Base-by-base conservation (phyloP, 2,329 filamentous ascomycete species). In the Neofusicoccum umdonicola region DNA sequence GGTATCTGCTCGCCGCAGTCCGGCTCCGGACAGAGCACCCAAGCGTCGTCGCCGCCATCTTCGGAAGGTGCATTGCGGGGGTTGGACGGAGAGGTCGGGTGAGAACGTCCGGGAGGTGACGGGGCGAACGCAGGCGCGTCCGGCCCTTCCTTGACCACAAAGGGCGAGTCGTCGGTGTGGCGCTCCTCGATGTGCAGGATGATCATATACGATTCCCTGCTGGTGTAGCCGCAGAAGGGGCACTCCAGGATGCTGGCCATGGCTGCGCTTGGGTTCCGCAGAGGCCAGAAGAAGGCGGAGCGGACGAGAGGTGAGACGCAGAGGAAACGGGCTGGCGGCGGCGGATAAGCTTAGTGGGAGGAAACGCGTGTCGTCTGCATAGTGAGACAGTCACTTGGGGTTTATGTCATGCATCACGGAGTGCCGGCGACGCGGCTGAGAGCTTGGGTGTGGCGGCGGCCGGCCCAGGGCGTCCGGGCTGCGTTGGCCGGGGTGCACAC, bases 1-100 rank as follows among this genome's bases (percentile, higher is more conserved):
- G 74, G 71, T 62, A 83, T 69, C 58, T 76, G 67, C 67, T 83
- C 80, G 63, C 76, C 76, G 71, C 80, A 82, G 51, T 78, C 74
- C 27, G 72, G 67, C 56, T 79, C 74, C 8, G 79, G 78, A 69
- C 81, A 82, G 65, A 72, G 72, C 37, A 77, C 75, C 13, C 63
- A 67, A 11, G 39, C 41, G 47, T 73, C 70, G 44, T 58, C 70
- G 5, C 51, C 70, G 68, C 67, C 52, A 42, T 48, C 17, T 35
- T 37, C 54, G 22, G 45, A 42, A 34, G 50, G 45, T 15, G 39
- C 35, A 12, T 11, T 13, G 37, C 3, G 44, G n/a, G 2, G 6
- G 31, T n/a, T 22, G 61, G 34, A 48, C n/a, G 52, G 44, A 17
- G 22, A 45, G 31, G 27, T 15, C 7, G 15, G 17, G 7, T 37